A percentile compares a stretch with the other conserved stretches of the same genome.
Evolutionary conservation across 208 protist species (phyloP).

Genomic region (Wallacemonas sp.): DNA sequence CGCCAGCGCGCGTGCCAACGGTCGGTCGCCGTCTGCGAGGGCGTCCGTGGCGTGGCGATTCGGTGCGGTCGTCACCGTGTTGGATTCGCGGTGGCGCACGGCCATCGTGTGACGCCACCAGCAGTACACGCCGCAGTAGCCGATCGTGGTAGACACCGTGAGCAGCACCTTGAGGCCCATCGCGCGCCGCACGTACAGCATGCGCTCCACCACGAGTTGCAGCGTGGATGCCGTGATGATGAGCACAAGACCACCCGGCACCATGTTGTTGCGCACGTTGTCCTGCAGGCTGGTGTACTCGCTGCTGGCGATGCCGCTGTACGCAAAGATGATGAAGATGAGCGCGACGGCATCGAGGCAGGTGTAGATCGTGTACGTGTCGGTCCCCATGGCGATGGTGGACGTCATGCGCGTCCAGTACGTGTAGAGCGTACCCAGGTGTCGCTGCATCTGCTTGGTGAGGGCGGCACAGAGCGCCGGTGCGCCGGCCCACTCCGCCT

Average conservation of each 20-base stretch:
- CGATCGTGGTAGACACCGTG: conserved; percentile 16
- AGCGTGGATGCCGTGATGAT: conserved; percentile 59
- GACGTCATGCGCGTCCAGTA: conserved; percentile 40
- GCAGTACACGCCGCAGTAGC: conserved; percentile 53
- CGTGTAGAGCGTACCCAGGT: background rate
- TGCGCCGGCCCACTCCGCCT: background rate
- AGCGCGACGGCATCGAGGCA: conserved; percentile 49
- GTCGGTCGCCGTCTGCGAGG: background rate
- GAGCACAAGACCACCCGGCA: conserved; percentile 73
- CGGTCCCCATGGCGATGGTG: conserved; percentile 47
- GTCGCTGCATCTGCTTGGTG: background rate
- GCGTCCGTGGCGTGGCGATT: no score
- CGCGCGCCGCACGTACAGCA: conserved; percentile 60
- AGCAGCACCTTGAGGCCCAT: conserved; percentile 50
- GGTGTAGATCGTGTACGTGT: conserved; percentile 72
- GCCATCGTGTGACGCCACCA: conserved; percentile 40
- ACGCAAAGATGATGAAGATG: conserved; percentile 48
- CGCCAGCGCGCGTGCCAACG: background rate
- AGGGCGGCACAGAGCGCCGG: background rate
- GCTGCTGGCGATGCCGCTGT: conserved; percentile 49
- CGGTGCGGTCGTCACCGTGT: no score
- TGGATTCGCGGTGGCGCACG: background rate
- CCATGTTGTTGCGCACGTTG: conserved; percentile 67
- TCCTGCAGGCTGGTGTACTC: conserved; percentile 48
- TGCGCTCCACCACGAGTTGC: conserved; percentile 66